phyloP scores from a whole-genome alignment of 1,139 yeast species.

The Eremothecium gossypii region DNA sequence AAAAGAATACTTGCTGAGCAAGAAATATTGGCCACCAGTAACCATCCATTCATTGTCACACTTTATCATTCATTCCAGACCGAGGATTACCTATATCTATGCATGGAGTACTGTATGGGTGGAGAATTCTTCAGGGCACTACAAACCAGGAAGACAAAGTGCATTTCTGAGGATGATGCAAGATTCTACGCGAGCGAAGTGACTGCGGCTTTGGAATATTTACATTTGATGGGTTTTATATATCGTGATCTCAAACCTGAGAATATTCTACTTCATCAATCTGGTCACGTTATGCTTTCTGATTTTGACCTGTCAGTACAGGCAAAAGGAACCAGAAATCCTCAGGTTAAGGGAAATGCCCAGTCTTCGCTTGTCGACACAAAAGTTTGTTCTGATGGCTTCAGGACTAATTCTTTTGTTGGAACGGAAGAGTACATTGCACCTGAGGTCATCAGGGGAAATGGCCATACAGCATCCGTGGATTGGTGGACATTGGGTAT shows the following conservation, averaged over 20 bases:
- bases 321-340: conserved; percentile 58
- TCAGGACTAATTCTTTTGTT: conserved; percentile 92
- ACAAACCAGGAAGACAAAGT: conserved; percentile 81
- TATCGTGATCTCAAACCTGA: conserved; percentile 95
- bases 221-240: conserved; percentile 93
- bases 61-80: conserved; percentile 94
- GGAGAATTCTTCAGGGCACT: conserved; percentile 96
- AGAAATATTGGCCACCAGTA: conserved; percentile 87
- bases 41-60: conserved; percentile 96
- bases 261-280: conserved; percentile 82
- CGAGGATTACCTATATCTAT: conserved; percentile 81
- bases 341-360: conserved; percentile 30
- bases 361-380: conserved; percentile 52
- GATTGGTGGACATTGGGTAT: conserved; percentile 99
- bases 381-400: conserved; percentile 89
- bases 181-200: conserved; percentile 95
- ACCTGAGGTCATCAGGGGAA: conserved; percentile 93
- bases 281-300: conserved; percentile 95
- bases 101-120: conserved; percentile 99
- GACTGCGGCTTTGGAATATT: conserved; percentile 89
- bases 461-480: conserved; percentile 95
- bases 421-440: conserved; percentile 98
- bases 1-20: conserved; percentile 94
- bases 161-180: conserved; percentile 83
- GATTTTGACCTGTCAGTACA: conserved; percentile 95